These are phyloP conservation scores for Capronia americana DNA, from an alignment of 2,329 filamentous ascomycete genomes.

Conservation along the genomic window DNA sequence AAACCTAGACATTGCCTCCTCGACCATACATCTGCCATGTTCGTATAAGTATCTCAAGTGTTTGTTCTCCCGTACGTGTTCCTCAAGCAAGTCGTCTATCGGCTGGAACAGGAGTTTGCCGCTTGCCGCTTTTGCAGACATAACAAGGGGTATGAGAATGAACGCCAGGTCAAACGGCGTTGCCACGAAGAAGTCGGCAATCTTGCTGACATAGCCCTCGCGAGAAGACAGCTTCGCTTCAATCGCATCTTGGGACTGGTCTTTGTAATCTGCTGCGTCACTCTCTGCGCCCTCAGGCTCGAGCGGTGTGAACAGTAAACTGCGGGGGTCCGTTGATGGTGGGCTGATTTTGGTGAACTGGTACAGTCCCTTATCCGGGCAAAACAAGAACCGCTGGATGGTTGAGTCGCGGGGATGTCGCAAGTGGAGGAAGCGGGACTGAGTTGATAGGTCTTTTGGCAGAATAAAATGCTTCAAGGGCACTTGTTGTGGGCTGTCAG, in stretches of 20 bases:
- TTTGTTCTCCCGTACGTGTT: slow-evolving; percentile 49
- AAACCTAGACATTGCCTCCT: slow-evolving; percentile 70
- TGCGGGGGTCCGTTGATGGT: slow-evolving; percentile 58
- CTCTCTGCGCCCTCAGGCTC: neutral
- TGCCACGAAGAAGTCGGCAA: slow-evolving; percentile 79
- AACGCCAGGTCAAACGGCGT: slow-evolving; percentile 86
- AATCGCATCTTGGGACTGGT: neutral
- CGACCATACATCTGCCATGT: slow-evolving; percentile 56
- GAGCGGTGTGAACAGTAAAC: slow-evolving; percentile 58
- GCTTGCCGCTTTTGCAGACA: slow-evolving; percentile 52
- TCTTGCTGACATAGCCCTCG: slow-evolving; percentile 65
- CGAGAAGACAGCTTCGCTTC: slow-evolving; percentile 14
- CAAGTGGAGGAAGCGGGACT: slow-evolving; percentile 63
- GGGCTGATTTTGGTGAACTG: slow-evolving; percentile 66
- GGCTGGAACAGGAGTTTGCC: slow-evolving; percentile 55
- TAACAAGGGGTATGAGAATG: slow-evolving; percentile 76
- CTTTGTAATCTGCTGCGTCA: slow-evolving; percentile 24
- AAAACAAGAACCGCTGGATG: slow-evolving; percentile 63
- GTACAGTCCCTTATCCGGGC: slow-evolving; percentile 63
- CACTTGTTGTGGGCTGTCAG: slow-evolving; percentile 43
- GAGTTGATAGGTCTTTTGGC: slow-evolving; percentile 58
- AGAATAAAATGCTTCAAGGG: slow-evolving; percentile 62
- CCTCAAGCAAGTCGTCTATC: slow-evolving; percentile 57
- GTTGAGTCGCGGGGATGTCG: slow-evolving; percentile 59
- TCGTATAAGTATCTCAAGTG: slow-evolving; percentile 51